Conservation (phyloP, 345 rosid species). For the Syzygium grande region DNA sequence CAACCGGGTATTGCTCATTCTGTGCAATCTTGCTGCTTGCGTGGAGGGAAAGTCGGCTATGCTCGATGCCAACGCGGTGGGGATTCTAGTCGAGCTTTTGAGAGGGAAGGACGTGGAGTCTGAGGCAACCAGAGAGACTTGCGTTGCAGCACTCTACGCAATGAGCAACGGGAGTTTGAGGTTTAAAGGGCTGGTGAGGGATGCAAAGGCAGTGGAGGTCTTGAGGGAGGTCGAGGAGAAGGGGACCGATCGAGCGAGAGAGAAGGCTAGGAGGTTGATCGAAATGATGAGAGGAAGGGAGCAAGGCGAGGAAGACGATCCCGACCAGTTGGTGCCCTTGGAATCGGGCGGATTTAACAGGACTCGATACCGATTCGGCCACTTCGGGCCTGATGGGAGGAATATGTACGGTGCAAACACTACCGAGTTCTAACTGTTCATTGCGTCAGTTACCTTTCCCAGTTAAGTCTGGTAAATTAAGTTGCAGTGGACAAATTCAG, state of each 20-base stretch:
- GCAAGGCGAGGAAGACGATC: slow-evolving; percentile 26
- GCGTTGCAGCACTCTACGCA: slow-evolving; percentile 48
- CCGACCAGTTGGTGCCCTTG: slow-evolving; percentile 46
- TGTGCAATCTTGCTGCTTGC: slow-evolving; percentile 65
- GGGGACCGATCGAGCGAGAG: slow-evolving; percentile 41
- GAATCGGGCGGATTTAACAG: slow-evolving; percentile 45
- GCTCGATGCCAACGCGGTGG: slow-evolving; percentile 63
- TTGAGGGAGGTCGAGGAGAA: slow-evolving; percentile 41
- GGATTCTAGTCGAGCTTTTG: slow-evolving; percentile 44
- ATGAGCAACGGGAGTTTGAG: slow-evolving; percentile 58
- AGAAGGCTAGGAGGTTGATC: slow-evolving; percentile 54
- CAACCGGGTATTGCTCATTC: slow-evolving; percentile 39
- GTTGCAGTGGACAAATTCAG: neutral
- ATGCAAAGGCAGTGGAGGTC: slow-evolving; percentile 44
- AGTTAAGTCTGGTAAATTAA: neutral
- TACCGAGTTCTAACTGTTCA: neutral
- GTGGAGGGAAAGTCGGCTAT: slow-evolving; percentile 61
- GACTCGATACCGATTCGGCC: slow-evolving; percentile 5
- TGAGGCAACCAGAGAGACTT: slow-evolving; percentile 53
- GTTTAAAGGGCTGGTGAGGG: slow-evolving; percentile 67
- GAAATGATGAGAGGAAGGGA: slow-evolving; percentile 39
- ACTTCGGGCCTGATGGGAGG: neutral
- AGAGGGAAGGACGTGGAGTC: slow-evolving; percentile 30
- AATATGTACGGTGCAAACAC: slow-evolving; percentile 1
- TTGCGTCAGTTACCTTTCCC: neutral